Conservation (phyloP, 805 yeast genomes). For the Debaryomyces tyrocola region DNA sequence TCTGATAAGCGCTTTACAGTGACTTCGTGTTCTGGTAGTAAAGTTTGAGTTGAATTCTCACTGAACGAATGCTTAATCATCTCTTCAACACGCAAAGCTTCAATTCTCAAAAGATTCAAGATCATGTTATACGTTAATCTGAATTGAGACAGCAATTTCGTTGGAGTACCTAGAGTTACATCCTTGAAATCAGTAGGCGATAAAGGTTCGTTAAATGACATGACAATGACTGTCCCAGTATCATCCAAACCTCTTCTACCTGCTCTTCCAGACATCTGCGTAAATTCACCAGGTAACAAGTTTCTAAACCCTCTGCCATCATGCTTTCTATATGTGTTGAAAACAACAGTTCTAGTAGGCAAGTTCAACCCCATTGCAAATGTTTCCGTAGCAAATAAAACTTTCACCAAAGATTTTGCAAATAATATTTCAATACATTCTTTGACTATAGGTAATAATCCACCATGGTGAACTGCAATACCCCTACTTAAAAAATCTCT, state of each 20-base stretch:
- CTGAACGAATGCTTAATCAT: slow-evolving; percentile 96
- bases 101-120: slow-evolving; percentile 84
- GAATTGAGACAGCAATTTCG: slow-evolving; percentile 88
- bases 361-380: slow-evolving; percentile 98
- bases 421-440: slow-evolving; percentile 91
- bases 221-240: slow-evolving; percentile 91
- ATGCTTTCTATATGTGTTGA: slow-evolving; percentile 81
- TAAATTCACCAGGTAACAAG: slow-evolving; percentile 92
- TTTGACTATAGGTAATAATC: slow-evolving; percentile 86
- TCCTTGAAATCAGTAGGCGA: slow-evolving; percentile 63
- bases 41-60: slow-evolving; percentile 82
- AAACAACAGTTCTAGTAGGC: slow-evolving; percentile 95
- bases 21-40: slow-evolving; percentile 82
- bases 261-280: slow-evolving; percentile 99
- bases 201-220: slow-evolving; percentile 74
- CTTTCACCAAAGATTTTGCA: slow-evolving; percentile 82
- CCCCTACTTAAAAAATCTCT: slow-evolving; percentile 86
- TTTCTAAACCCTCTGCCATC: slow-evolving; percentile 85
- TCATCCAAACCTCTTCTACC: slow-evolving; percentile 95
- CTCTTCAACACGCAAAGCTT: slow-evolving; percentile 94
- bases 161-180: slow-evolving; percentile 85
- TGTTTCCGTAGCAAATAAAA: slow-evolving; percentile 94
- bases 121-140: slow-evolving; percentile 96
- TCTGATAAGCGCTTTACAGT: slow-evolving; percentile 55
- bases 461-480: slow-evolving; percentile 95